Evolutionary conservation across 2,329 filamentous ascomycete genomes (phyloP), one percentile per base, ranked within the genome.

Genomic region (Trichoderma gracile): DNA sequence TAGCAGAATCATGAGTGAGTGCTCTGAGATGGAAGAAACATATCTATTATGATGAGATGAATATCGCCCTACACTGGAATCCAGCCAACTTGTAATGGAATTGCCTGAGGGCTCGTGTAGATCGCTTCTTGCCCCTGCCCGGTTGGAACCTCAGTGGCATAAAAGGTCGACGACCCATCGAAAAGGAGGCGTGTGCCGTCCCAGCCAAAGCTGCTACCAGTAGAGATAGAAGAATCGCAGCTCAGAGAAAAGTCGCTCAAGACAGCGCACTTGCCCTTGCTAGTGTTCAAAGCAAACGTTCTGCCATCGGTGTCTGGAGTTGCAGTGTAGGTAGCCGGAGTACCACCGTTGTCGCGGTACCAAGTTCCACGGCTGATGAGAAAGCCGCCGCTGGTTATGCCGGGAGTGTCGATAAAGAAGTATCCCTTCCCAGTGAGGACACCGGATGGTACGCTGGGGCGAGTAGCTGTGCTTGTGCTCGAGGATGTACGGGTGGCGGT

Each of bases 241-340:
- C 43, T 58, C 2, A 58, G 38, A 19, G 55, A 58, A n/a, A 42
- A 58, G 27, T 58, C 55, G 30, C 55, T 58, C 55, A 58, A 21
- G 23, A 58, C 21, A 14, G 43, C 55, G 10, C 55, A 58, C 55
- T 58, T 58, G 30, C 55, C 55, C 30, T 58, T 58, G 43, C 55
- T 58, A n/a, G 55, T 47, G 43, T 21, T 58, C 1, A 58, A 45
- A 1, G 43, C 38, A 40, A 58, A 58, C 4, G 43, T 49, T 33
- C 27, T 23, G 5, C 55, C 55, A 30, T 49, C 43, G 12, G 43
- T 15, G 21, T 58, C 46, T 3, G 55, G 55, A 3, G 43, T 58
- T 12, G 55, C 55, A 49, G 55, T 58, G 19, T 58, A 58, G 5
- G 55, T 58, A 5, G 55, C 55, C 17, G 55, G 55, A 21, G 55